These are phyloP conservation scores for Termitomyces sp. DNA, from an alignment of 768 basidiomycete species.

Conservation along the genomic window DNA sequence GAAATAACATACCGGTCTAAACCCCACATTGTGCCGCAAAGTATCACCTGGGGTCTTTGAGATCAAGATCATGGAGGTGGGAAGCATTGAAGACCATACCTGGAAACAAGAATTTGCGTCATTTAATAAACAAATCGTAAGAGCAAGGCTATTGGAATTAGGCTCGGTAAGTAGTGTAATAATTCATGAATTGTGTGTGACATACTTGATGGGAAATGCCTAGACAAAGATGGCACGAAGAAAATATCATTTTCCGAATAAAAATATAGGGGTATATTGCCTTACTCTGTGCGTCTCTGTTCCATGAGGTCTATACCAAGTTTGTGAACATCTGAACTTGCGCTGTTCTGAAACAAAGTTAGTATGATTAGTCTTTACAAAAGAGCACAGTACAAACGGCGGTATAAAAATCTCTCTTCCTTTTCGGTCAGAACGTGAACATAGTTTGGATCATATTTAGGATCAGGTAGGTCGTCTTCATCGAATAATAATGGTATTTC, in stretches of 20 bases:
- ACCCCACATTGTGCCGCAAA: constrained; percentile 81
- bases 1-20: constrained; percentile 46
- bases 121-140: constrained; percentile 67
- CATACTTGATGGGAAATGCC: constrained; percentile 69
- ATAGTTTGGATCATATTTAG: constrained; percentile 63
- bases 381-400: constrained; percentile 41
- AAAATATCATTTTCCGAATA: not conserved
- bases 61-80: not conserved
- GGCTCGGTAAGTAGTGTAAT: not conserved
- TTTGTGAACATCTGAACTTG: constrained; percentile 65
- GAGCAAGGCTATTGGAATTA: constrained; percentile 44
- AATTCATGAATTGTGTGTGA: not conserved
- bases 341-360: constrained; percentile 46
- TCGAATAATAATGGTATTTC: constrained; percentile 69
- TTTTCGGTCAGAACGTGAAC: constrained; percentile 64
- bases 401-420: constrained; percentile 59
- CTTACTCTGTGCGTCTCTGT: constrained; percentile 72
- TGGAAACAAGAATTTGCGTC: constrained; percentile 83
- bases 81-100: constrained; percentile 24
- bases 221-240: constrained; percentile 18
- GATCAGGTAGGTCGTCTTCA: constrained; percentile 78
- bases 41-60: constrained; percentile 36
- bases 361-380: not conserved
- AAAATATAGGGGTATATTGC: not conserved
- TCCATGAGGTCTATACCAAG: constrained; percentile 85